A percentile compares a stretch with the other conserved stretches of the same genome.
phyloP scores from a whole-genome alignment of 805 yeast genomes.

The Myxozyma mucilagina region DNA sequence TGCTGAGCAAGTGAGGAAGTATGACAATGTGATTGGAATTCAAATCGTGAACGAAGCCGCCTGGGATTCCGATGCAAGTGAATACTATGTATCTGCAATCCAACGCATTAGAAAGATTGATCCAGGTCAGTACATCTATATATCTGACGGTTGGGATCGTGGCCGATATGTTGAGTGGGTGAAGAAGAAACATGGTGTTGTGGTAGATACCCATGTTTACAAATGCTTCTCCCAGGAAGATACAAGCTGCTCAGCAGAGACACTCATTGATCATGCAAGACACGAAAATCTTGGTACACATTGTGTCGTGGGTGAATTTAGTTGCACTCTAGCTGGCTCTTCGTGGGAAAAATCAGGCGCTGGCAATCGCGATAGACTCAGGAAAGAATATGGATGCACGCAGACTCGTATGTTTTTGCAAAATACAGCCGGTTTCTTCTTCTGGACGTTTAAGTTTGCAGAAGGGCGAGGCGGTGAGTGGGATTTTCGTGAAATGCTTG shows the following conservation, averaged over 20 bases:
- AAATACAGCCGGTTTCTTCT: slow-evolving; percentile 62
- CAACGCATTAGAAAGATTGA: slow-evolving; percentile 59
- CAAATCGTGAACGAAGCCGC: slow-evolving; percentile 86
- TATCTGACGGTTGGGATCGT: slow-evolving; percentile 95
- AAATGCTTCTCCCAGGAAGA: slow-evolving; percentile 82
- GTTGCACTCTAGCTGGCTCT: slow-evolving; percentile 76
- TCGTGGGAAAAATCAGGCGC: slow-evolving; percentile 64
- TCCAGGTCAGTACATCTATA: slow-evolving; percentile 62
- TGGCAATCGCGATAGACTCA: slow-evolving; percentile 55
- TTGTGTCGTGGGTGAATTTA: slow-evolving; percentile 82
- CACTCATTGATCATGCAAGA: slow-evolving; percentile 59
- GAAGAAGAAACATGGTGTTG: slow-evolving; percentile 56
- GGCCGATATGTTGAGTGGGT: slow-evolving; percentile 74
- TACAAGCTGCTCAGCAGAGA: slow-evolving; percentile 60
- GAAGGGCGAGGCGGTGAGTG: slow-evolving; percentile 95
- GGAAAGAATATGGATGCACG: slow-evolving; percentile 59
- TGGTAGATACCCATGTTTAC: slow-evolving; percentile 83
- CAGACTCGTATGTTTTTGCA: slow-evolving; percentile 43
- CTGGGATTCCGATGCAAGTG: slow-evolving; percentile 54
- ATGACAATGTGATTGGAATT: slow-evolving; percentile 74
- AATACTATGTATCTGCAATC: slow-evolving; percentile 67
- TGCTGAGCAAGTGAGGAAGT: slow-evolving; percentile 56
- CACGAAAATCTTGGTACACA: slow-evolving; percentile 56
- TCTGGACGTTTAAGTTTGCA: slow-evolving; percentile 89
- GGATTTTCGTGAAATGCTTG: slow-evolving; percentile 82